Percentiles rank a stretch among this genome's conserved stretches.
These are phyloP conservation scores for Aspergillus hiratsukae DNA, from an alignment of 2,329 filamentous ascomycete genomes.

Conservation along the genomic window DNA sequence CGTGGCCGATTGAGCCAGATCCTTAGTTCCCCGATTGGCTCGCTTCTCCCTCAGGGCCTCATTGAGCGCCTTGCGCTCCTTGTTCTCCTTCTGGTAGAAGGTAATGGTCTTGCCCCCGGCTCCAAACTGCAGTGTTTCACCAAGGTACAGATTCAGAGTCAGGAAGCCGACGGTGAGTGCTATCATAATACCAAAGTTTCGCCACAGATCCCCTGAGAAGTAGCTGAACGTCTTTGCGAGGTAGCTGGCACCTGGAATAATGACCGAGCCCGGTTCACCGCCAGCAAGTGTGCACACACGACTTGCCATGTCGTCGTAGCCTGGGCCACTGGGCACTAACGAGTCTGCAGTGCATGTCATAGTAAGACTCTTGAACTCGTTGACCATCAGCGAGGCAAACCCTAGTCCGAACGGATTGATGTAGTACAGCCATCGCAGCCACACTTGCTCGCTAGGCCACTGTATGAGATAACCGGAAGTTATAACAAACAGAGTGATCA, in stretches of 20 bases:
- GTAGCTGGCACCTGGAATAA: conserved; percentile 65
- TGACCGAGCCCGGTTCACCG: conserved; percentile 59
- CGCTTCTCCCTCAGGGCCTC: conserved; percentile 38
- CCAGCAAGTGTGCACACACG: conserved; percentile 80
- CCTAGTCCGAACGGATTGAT: conserved; percentile 69
- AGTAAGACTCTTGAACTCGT: conserved; percentile 69
- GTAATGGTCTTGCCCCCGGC: conserved; percentile 41
- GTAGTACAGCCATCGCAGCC: conserved; percentile 77
- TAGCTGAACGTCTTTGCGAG: conserved; percentile 67
- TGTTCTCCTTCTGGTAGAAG: conserved; percentile 38
- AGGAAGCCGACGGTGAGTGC: conserved; percentile 34
- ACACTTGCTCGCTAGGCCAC: conserved; percentile 68
- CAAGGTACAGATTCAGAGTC: conserved; percentile 35
- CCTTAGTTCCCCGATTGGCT: conserved; percentile 31
- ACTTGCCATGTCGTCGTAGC: conserved; percentile 65
- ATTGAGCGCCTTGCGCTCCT: conserved; percentile 35
- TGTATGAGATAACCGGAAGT: conserved; percentile 83
- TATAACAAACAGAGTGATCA: conserved; percentile 76
- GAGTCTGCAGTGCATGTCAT: conserved; percentile 65
- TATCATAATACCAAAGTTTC: conserved; percentile 44
- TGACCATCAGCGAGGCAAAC: conserved; percentile 77
- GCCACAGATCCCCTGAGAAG: conserved; percentile 64
- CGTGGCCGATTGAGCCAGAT: conserved; percentile 34
- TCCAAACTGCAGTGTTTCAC: conserved; percentile 36
- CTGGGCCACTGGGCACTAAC: conserved; percentile 65